These are phyloP conservation scores for Cercophora samala DNA, from an alignment of 495 filamentous ascomycete species.

Conservation along the genomic window DNA sequence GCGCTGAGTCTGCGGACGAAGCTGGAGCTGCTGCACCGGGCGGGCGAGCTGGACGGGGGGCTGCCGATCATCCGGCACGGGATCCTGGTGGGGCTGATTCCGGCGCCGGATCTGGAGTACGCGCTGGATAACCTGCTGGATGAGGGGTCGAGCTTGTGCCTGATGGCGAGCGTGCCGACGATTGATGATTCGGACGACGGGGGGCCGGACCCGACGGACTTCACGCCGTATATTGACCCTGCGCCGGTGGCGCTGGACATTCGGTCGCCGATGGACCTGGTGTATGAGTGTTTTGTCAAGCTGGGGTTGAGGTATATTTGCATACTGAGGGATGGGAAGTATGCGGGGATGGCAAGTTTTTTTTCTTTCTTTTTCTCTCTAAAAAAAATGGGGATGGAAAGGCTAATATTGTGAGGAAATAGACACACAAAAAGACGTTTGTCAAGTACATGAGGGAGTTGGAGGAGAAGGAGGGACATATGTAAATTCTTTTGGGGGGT, in stretches of 20 bases:
- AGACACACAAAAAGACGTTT: conserved; percentile 93
- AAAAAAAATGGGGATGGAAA: not conserved
- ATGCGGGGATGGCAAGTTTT: conserved; percentile 74
- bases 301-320: conserved; percentile 90
- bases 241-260: conserved; percentile 87
- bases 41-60: conserved; percentile 88
- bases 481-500: conserved; percentile 16
- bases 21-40: conserved; percentile 73
- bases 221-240: conserved; percentile 87
- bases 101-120: conserved; percentile 91
- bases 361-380: not conserved
- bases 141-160: conserved; percentile 68
- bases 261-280: conserved; percentile 86
- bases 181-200: conserved; percentile 58
- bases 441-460: conserved; percentile 88
- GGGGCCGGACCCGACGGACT: conserved; percentile 69
- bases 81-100: conserved; percentile 85
- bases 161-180: conserved; percentile 67
- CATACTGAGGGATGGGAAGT: conserved; percentile 76
- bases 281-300: conserved; percentile 96
- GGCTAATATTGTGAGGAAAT: conserved; percentile 20
- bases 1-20: conserved; percentile 74
- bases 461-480: conserved; percentile 54
- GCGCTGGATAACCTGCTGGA: conserved; percentile 77
- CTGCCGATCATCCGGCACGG: conserved; percentile 78